These are phyloP conservation scores for Neoboletus brunneissimus DNA, from an alignment of 768 basidiomycete genomes.

Conservation along the genomic window DNA sequence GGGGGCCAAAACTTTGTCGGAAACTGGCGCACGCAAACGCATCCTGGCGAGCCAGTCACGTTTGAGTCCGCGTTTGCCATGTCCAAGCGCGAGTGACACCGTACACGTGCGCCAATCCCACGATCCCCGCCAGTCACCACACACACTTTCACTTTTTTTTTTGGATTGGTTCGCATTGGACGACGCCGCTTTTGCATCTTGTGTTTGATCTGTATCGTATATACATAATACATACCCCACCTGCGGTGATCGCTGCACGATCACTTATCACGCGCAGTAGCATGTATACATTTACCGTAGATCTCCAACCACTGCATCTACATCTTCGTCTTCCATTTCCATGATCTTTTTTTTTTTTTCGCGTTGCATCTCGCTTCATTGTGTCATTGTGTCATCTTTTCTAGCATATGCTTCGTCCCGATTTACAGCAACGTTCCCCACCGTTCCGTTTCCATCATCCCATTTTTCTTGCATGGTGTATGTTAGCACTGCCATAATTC, in stretches of 20 bases:
- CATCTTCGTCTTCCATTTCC: conserved; percentile 10
- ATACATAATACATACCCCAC: conserved; percentile 1
- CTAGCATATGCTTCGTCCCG: background rate
- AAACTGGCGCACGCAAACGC: conserved; percentile 54
- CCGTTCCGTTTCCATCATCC: background rate
- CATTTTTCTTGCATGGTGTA: background rate
- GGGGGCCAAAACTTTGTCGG: conserved; percentile 67
- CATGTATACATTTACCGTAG: conserved; percentile 18
- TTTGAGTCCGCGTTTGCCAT: conserved; percentile 67
- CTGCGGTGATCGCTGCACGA: conserved; percentile 8
- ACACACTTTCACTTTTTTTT: background rate
- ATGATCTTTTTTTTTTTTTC: background rate
- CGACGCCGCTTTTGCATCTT: conserved; percentile 4
- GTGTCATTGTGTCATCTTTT: background rate
- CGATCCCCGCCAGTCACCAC: background rate
- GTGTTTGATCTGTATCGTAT: conserved; percentile 10
- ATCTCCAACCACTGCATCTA: conserved; percentile 12
- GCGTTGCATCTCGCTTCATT: background rate
- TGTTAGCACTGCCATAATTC: background rate
- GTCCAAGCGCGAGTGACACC: conserved; percentile 41
- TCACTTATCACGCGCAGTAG: conserved; percentile 5
- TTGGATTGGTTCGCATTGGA: conserved; percentile 5
- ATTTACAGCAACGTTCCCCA: background rate
- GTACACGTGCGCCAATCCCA: background rate
- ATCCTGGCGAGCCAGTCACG: conserved; percentile 37